These are phyloP conservation scores for Paraurostyla sp. DNA, from an alignment of 73 alveolate species.

Conservation along the genomic window DNA sequence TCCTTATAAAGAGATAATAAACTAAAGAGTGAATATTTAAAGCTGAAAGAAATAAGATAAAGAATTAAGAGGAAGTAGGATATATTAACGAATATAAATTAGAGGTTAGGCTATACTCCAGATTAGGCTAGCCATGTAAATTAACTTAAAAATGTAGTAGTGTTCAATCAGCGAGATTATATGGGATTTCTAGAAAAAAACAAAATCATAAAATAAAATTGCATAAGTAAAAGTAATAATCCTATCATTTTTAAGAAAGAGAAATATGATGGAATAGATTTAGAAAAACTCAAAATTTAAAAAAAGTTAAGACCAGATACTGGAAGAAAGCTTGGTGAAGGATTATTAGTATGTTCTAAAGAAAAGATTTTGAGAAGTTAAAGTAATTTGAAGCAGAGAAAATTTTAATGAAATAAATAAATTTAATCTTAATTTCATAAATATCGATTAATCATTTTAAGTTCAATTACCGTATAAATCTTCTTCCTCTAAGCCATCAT, in stretches of 20 bases:
- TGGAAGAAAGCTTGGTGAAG: no score
- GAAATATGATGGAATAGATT: not conserved
- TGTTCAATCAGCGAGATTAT: conserved; percentile 8
- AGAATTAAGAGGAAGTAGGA: conserved; percentile 27
- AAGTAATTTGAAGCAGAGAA: no score
- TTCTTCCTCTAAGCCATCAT: no score
- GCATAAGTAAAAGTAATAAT: not conserved
- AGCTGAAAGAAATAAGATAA: not conserved
- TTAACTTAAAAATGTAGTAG: not conserved
- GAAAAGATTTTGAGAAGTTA: no score
- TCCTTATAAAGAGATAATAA: not conserved
- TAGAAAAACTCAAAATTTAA: no score
- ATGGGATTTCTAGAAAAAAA: conserved; percentile 23
- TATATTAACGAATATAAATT: not conserved
- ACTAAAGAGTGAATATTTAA: not conserved
- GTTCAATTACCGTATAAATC: no score
- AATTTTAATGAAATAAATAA: no score
- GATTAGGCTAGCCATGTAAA: not conserved
- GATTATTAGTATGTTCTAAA: not conserved
- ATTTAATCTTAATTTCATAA: no score
- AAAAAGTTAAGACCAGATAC: no score
- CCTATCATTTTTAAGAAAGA: conserved; percentile 9
- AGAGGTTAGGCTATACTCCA: not conserved
- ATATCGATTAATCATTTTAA: no score
- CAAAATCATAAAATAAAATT: not conserved